Evolutionary conservation across 2,329 filamentous ascomycete species (phyloP), one percentile per base, ranked within the genome.

Genomic region (Pseudopithomyces chartarum): DNA sequence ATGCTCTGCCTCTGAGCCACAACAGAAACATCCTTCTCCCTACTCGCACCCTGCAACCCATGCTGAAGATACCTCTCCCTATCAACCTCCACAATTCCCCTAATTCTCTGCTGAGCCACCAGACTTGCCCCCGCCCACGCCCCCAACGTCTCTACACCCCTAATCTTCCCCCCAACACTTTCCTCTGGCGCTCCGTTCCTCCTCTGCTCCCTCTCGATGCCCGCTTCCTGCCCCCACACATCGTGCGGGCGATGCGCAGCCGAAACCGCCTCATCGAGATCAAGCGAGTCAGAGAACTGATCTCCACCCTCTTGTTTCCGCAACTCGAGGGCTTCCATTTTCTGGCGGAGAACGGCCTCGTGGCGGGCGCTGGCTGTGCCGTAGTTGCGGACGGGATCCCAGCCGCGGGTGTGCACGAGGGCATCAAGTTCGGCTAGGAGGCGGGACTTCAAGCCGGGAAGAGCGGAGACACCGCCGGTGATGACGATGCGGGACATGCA

Each of bases 401-500:
- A 98, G 6, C 91, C 90, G 59, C 87, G 81, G 43, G 82, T 79
- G 15, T 87, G 80, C 5, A 95, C 82, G 0, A 97, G 78, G 1
- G 79, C 76, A 3, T 84, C 82, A 1, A 98, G 77, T 66, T 98
- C 93, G 55, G 89, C 84, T 32, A 97, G 77, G 36, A 97, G 83
- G 23, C 94, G 86, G 22, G 84, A 82, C 62, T 91, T 92, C 23
- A 99, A 78, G 1, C 95, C 95, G 0, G 93, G 84, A 8, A 97
- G 87, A 23, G 84, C 84, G 6, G 92, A 87, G 46, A 90, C 90
- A 2, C 92, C 92, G 32, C 95, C 95, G 0, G 89, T 89, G 68
- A 99, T 90, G 15, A 97, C 81, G 44, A 98, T 90, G 38, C 94
- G 90, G 1, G 92, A 88, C 87, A 97, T 95, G 74, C 94, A 97